Base-by-base conservation (phyloP, 495 filamentous ascomycete genomes). In the Poronia punctata region DNA sequence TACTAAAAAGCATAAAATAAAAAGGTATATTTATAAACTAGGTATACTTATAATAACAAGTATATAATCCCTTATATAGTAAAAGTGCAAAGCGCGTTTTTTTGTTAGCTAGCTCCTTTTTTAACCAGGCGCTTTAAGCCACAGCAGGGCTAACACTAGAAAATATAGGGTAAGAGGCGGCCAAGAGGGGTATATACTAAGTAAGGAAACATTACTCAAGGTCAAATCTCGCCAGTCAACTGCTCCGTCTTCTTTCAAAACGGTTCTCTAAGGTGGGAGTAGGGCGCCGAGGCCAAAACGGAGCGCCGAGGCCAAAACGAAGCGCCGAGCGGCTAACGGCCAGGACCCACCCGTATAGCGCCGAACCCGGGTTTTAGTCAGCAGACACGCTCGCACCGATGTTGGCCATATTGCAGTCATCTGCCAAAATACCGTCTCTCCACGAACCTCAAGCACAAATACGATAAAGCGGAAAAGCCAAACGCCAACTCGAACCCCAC, bases 401-500 rank as follows among this genome's bases (percentile, higher is more conserved):
- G 32, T 35, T 35, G 32, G 28, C 8, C 28, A 31, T 31, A 3
- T 31, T 31, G 28, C 28, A 16, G n/a, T 31, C n/a, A 71, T 21
- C 77, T 36, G 22, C 64, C 59, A 51, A 81, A 82, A 25, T 63
- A 53, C 50, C 57, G 72, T 56, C 60, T 65, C 68, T 84, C 80
- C 9, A 77, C 52, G 26, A 46, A 38, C 56, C 79, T 62, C 35
- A 80, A 40, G 3, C 52, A 48, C 11, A 62, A 24, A 54, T 76
- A 83, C 16, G 53, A 59, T 10, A 68, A 23, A 0, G 62, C 55
- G 14, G 68, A 46, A 40, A 82, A 83, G 7, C 49, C 56, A 55
- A 82, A 80, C 0, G 69, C 84, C 19, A 88, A 46, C 65, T 86
- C 80, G 56, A 88, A 88, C 0, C 83, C 85, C 2, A 88, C 59